These are phyloP conservation scores for Amanita phalloides DNA, from an alignment of 768 basidiomycete genomes.

Conservation along the genomic window DNA sequence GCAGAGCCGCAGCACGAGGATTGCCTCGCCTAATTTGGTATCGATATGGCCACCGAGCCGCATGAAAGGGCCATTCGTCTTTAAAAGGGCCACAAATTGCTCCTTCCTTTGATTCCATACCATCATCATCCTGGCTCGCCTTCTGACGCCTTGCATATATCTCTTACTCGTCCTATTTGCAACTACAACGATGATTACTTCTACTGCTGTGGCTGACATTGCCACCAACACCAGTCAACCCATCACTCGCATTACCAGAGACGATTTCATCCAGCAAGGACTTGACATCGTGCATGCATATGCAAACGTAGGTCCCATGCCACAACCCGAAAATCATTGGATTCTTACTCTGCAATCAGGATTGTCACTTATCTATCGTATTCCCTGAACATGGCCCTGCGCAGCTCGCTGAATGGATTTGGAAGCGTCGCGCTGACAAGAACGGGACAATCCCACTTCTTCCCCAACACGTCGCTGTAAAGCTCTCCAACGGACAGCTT, in stretches of 20 bases:
- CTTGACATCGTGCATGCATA: slow-evolving; percentile 6
- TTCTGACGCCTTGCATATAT: not conserved
- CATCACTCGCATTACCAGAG: slow-evolving; percentile 2
- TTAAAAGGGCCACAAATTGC: not conserved
- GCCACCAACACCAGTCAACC: not conserved
- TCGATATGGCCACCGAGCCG: not conserved
- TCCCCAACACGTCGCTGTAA: not conserved
- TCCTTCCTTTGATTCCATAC: not conserved
- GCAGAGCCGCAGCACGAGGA: not conserved
- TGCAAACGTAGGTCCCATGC: slow-evolving; percentile 3
- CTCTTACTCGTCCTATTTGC: not conserved
- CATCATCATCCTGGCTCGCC: not conserved
- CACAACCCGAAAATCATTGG: not conserved
- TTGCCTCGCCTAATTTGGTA: not conserved
- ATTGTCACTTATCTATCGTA: not conserved
- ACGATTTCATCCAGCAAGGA: slow-evolving; percentile 7
- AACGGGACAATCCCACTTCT: not conserved
- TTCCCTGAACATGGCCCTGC: not conserved
- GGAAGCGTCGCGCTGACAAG: not conserved
- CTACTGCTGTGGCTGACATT: too few relatives aligned
- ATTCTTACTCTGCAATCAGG: not conserved
- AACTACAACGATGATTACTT: not conserved
- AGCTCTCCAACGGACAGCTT: not conserved
- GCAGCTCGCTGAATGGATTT: not conserved
- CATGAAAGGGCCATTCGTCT: not conserved